Conservation (phyloP, 2,329 filamentous ascomycete species). For the Exophiala spinifera region DNA sequence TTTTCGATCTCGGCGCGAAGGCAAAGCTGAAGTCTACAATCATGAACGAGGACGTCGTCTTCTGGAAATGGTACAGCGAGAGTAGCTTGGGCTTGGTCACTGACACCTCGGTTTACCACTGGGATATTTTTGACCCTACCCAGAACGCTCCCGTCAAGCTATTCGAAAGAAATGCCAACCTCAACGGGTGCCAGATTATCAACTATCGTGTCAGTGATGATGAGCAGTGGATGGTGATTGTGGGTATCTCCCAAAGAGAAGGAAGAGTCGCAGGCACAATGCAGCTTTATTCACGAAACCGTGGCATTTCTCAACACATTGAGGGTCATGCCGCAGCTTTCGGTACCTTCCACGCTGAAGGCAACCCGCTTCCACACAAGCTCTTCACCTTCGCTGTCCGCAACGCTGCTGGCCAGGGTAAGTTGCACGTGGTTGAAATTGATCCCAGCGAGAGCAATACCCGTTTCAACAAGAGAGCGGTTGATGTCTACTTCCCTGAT, state of each 20-base stretch:
- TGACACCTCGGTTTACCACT: conserved; percentile 88
- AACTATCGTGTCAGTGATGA: conserved; percentile 97
- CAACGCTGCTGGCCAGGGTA: conserved; percentile 74
- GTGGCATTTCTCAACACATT: conserved; percentile 95
- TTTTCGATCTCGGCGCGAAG: conserved; percentile 92
- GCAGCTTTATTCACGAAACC: conserved; percentile 94
- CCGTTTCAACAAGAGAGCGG: conserved; percentile 87
- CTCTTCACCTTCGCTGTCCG: conserved; percentile 96
- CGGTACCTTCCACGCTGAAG: conserved; percentile 82
- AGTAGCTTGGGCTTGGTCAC: conserved; percentile 85
- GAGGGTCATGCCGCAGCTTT: conserved; percentile 97
- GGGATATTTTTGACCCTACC: conserved; percentile 87
- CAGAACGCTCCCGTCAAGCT: conserved; percentile 81
- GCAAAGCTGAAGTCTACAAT: conserved; percentile 93
- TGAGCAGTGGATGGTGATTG: conserved; percentile 96
- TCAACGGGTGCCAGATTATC: conserved; percentile 94
- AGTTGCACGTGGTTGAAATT: conserved; percentile 96
- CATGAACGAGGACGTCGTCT: conserved; percentile 96
- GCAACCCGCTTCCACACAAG: conserved; percentile 85
- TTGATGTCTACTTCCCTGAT: conserved; percentile 95
- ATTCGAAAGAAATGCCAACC: conserved; percentile 90
- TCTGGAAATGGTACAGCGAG: conserved; percentile 99
- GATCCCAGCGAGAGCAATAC: conserved; percentile 89
- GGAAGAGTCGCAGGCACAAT: conserved; percentile 92
- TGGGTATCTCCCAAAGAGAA: conserved; percentile 90